phyloP scores from a whole-genome alignment of 352 stramenopile genomes.

The Phytopythium aichiense region DNA sequence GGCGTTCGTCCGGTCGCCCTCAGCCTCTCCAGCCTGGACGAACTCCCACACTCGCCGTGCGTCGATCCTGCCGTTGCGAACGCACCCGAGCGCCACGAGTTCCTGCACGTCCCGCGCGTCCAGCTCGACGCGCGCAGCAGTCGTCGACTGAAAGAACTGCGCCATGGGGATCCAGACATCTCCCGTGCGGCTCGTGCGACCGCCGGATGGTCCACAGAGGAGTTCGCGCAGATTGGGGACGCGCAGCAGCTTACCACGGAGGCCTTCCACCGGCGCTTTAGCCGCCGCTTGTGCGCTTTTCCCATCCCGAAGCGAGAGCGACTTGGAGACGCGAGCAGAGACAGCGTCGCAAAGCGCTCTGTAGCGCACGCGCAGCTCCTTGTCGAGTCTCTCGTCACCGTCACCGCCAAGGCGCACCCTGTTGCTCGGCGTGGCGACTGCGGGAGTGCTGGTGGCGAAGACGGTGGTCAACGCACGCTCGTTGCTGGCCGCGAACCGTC shows the following conservation, averaged over 20 bases:
- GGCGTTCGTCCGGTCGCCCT: neutral
- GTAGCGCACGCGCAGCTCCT: constrained; percentile 29
- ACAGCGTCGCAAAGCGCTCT: constrained; percentile 66
- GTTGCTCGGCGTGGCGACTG: neutral
- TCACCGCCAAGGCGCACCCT: neutral
- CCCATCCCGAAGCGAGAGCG: neutral
- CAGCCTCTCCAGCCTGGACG: neutral
- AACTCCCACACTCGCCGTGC: neutral
- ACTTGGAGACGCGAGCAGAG: neutral
- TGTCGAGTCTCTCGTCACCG: constrained; percentile 5
- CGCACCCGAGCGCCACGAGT: constrained; percentile 6
- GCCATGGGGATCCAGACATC: constrained; percentile 6
- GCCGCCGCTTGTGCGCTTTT: neutral
- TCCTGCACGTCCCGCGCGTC: constrained; percentile 5
- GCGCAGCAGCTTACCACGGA: neutral
- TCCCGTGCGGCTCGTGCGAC: neutral
- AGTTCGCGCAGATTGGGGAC: constrained; percentile 4
- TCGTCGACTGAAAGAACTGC: constrained; percentile 4
- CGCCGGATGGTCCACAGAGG: neutral
- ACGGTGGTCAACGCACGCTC: neutral
- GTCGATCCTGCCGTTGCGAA: constrained; percentile 5
- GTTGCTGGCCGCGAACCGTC: constrained; percentile 24
- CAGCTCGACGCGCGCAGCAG: neutral
- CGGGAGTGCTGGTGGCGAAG: neutral
- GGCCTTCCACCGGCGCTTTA: neutral